Evolutionary conservation across 805 yeast genomes (phyloP).

Genomic region (Candida ascalaphidarum): DNA sequence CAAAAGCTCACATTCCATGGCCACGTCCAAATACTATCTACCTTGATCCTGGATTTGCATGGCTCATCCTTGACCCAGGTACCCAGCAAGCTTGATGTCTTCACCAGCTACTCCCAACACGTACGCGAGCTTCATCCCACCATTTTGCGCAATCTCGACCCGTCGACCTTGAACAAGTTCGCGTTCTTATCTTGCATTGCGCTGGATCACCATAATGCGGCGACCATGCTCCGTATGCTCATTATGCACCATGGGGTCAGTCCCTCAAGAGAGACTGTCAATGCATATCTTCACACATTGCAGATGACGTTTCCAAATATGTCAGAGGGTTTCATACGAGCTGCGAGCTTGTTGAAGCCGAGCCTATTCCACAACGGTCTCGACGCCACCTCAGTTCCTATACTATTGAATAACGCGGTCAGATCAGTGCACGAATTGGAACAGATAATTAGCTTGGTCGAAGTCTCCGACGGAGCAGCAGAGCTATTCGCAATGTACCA

Average conservation of each 20-base stretch:
- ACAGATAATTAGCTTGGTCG: constrained; percentile 15
- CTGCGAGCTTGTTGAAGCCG: constrained; percentile 20
- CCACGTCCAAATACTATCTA: constrained; percentile 6
- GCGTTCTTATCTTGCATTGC: constrained; percentile 12
- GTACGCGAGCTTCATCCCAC: constrained; percentile 7
- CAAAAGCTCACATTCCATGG: constrained; percentile 5
- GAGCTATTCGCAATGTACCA: constrained; percentile 9
- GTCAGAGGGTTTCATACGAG: too few relatives aligned
- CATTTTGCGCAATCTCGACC: constrained; percentile 7
- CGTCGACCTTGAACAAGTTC: constrained; percentile 14
- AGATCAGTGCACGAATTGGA: constrained; percentile 17
- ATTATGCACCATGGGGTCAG: constrained; percentile 6
- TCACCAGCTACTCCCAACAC: constrained; percentile 3
- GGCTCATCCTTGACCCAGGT: constrained; percentile 4
- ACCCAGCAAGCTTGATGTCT: constrained; percentile 4
- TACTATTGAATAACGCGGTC: constrained; percentile 13
- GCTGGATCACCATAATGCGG: constrained; percentile 7
- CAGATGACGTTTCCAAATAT: constrained; percentile 4
- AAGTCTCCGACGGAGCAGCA: constrained; percentile 2
- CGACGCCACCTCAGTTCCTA: constrained; percentile 8
- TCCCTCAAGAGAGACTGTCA: constrained; percentile 16
- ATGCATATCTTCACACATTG: constrained; percentile 10
- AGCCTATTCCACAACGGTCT: constrained; percentile 17
- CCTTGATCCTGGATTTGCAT: constrained; percentile 7
- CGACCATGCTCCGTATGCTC: constrained; percentile 7